Evolutionary conservation across 1,139 yeast species (phyloP).

Genomic region (Suhomyces kunorum): DNA sequence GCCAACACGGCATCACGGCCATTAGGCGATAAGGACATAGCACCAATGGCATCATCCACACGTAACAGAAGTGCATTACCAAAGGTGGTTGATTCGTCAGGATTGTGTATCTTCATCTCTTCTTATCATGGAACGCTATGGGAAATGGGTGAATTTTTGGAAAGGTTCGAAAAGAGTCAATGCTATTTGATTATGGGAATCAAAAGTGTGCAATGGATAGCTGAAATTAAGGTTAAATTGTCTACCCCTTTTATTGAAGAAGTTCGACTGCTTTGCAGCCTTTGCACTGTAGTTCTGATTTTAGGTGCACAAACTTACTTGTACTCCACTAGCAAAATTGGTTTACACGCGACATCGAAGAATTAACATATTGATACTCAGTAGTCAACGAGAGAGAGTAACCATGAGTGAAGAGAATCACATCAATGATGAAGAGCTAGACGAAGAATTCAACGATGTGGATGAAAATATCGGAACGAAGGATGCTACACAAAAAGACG

Average conservation of each 20-base stretch:
- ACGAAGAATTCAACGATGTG: conserved; percentile 21
- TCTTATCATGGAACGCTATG: neutral
- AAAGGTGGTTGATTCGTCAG: conserved; percentile 54
- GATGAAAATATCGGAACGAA: conserved; percentile 12
- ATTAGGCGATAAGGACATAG: conserved; percentile 89
- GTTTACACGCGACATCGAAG: neutral
- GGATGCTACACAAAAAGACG: neutral
- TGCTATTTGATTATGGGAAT: too few species aligned
- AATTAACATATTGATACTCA: neutral
- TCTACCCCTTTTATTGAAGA: too few species aligned
- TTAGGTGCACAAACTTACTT: too few species aligned
- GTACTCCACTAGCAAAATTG: too few species aligned
- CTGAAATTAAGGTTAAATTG: too few species aligned
- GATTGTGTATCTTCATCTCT: conserved; percentile 10
- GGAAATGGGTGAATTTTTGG: too few species aligned
- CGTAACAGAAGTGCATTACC: conserved; percentile 79
- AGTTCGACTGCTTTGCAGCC: neutral
- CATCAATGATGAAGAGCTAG: conserved; percentile 36
- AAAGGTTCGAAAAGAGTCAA: too few species aligned
- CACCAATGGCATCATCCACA: conserved; percentile 92
- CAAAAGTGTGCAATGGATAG: too few species aligned
- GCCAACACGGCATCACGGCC: conserved; percentile 95
- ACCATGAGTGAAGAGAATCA: conserved; percentile 13
- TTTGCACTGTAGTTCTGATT: too few species aligned
- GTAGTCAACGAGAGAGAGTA: neutral